Evolutionary conservation across 179 eudicot species (phyloP), one percentile per base, ranked within the genome.

Genomic region (Corrigiola litoralis): DNA sequence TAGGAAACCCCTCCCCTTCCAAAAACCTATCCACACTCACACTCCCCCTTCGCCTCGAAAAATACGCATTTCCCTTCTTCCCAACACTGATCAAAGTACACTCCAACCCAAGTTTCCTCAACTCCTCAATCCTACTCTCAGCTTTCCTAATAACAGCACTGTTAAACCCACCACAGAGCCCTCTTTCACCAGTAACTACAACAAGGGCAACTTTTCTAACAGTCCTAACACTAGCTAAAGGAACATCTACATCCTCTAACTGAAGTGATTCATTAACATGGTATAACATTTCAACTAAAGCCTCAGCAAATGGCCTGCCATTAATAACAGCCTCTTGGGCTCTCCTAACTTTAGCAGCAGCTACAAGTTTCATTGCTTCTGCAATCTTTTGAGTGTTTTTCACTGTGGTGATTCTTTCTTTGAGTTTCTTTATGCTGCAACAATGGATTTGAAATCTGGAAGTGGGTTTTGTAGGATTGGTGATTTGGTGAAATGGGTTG

Each of bases 91-190:
- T 83, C 6, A 92, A 44, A 28, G 75, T 67, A 49, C 20, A 82
- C 20, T 72, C 88, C 49, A 89, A 37, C 10, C 89, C 95, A 6
- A 83, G 77, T 49, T 62, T 58, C 45, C 44, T 66, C 87, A 92
- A 77, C 64, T 92, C 96, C 0, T 21, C 65, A 0, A 92, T 84
- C 71, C 98, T 75, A 29, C 58, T 2, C 25, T 86, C 92, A 2
- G 92, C 85, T 48, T 85, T 92, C 54, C 70, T 77, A 65, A 92
- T 46, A 13, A 92, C 63, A 0, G 77, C 68, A 42, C 44, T 78
- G 69, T 92, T 89, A 71, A 88, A 89, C n/a, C 92, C 92, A 4
- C 96, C 96, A 60, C 98, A 92, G 14, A 92, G 89, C 7, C 98
- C 97, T 29, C 96, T 65, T 1, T 89, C 88, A 3, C 89, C 95